Base-by-base conservation (phyloP, 768 basidiomycete genomes). In the Rhizopogon salebrosus region DNA sequence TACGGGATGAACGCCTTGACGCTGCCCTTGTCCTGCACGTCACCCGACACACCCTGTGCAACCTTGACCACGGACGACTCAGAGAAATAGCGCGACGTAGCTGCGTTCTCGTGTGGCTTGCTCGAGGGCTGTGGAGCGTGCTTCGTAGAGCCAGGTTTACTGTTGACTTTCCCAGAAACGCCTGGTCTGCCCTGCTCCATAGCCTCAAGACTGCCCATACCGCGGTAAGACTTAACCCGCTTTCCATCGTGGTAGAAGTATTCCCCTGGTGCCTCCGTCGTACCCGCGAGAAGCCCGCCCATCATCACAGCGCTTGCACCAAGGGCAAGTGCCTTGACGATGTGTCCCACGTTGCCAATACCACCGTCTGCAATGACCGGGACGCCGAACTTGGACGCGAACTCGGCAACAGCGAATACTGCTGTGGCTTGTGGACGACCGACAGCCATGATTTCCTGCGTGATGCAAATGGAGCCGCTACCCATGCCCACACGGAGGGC, bases 181-280 rank as follows among this genome's bases (percentile, higher is more conserved):
- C 62, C 64, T 2, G 79, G 66, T 57, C 83, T 84, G 35, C 86
- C 84, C 59, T 89, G 83, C 51, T 90, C 89, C 91, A 93, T 95
- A 3, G 92, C 91, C 71, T 95, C 92, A 63, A 98, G 77, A 64
- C 87, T 90, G 18, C 97, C 95, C 97, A 99, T 99, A 4, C 97
- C 97, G 52, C 97, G 87, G 73, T 98, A 99, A 31, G 95, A 85
- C 80, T 99, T 99, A 67, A 98, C 93, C 43, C 97, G 87, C 77
- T 97, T 97, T 57, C 97, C 97, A 58, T 98, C 95, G 65, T 98
- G 95, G 73, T 95, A 99, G 70, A 97, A 98, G 76, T 97, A 99
- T 74, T 98, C 94, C 61, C 97, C 97, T 0, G 97, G 97, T 0
- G 94, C 92, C 70, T 99, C 95, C 57, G 92, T 86, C 34, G 97